These are phyloP conservation scores for Rostrohypoxylon terebratum DNA, from an alignment of 495 filamentous ascomycete genomes.

Conservation along the genomic window DNA sequence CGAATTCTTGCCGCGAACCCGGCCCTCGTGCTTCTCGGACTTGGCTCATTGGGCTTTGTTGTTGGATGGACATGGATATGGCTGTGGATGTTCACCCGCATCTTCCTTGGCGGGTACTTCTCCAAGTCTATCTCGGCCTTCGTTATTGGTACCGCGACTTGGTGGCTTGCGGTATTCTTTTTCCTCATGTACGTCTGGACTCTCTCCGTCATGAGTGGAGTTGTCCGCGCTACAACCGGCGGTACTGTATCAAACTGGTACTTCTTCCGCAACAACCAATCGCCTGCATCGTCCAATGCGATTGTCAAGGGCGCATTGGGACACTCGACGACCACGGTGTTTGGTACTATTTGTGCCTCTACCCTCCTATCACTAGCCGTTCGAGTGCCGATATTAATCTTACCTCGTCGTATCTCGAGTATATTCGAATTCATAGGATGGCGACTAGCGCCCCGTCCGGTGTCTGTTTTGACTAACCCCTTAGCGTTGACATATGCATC, in stretches of 20 bases:
- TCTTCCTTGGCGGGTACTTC: conserved; percentile 89
- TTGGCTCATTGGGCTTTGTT: conserved; percentile 78
- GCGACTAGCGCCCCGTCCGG: conserved; percentile 75
- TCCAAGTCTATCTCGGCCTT: conserved; percentile 69
- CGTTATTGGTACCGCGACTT: conserved; percentile 84
- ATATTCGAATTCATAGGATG: conserved; percentile 52
- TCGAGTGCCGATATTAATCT: conserved; percentile 84
- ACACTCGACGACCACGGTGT: conserved; percentile 86
- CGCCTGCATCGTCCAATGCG: conserved; percentile 77
- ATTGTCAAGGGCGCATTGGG: conserved; percentile 83
- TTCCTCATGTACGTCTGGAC: conserved; percentile 96
- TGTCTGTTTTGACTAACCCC: conserved; percentile 87
- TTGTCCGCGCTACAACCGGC: conserved; percentile 91
- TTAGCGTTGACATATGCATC: conserved; percentile 92
- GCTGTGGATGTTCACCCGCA: conserved; percentile 95
- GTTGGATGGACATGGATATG: conserved; percentile 94
- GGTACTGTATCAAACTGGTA: conserved; percentile 99
- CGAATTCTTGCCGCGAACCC: conserved; percentile 88
- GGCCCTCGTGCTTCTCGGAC: conserved; percentile 82
- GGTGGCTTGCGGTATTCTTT: conserved; percentile 92
- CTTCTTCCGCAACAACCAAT: conserved; percentile 88
- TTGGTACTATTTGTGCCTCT: conserved; percentile 90
- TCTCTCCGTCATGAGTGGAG: conserved; percentile 81
- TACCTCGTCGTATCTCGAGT: conserved; percentile 73
- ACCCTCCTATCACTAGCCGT: conserved; percentile 82